Conservation (phyloP, 2,329 filamentous ascomycete species). For the Karstenula rhodostoma region DNA sequence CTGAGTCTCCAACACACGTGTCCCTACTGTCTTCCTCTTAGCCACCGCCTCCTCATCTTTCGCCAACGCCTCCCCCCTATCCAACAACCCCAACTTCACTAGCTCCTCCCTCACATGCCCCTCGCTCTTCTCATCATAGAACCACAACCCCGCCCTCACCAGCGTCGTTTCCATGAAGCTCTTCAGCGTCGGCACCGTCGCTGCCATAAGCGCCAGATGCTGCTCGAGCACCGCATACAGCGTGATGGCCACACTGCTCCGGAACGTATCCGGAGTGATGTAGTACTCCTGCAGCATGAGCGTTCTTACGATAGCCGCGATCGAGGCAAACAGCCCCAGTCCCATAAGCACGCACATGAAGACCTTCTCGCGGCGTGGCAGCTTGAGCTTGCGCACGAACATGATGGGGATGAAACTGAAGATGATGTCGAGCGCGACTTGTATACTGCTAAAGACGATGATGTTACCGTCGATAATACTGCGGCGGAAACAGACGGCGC, state of each 20-base stretch:
- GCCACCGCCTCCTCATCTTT: not conserved
- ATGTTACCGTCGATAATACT: conserved; percentile 35
- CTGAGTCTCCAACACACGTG: not conserved
- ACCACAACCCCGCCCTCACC: conserved; percentile 21
- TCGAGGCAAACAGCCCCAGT: conserved; percentile 32
- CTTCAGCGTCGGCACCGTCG: conserved; percentile 39
- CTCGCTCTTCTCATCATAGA: conserved; percentile 27
- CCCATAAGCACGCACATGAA: conserved; percentile 34
- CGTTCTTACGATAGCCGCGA: conserved; percentile 33
- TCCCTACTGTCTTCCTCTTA: not conserved
- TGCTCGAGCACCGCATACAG: conserved; percentile 37
- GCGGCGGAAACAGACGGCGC: conserved; percentile 25
- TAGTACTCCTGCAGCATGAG: conserved; percentile 29
- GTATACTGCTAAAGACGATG: conserved; percentile 27
- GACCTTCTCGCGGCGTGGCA: conserved; percentile 33
- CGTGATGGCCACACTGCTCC: conserved; percentile 28
- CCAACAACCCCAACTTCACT: conserved; percentile 25
- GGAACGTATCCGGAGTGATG: conserved; percentile 27
- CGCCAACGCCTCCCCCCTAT: conserved; percentile 9
- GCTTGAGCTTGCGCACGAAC: conserved; percentile 31
- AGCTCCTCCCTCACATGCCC: conserved; percentile 17
- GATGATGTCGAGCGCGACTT: conserved; percentile 29
- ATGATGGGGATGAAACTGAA: conserved; percentile 33
- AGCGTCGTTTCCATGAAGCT: conserved; percentile 24
- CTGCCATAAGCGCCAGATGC: conserved; percentile 37